phyloP scores from a whole-genome alignment of 1,284 basidiomycete species.

The Ustanciosporium gigantosporum region DNA sequence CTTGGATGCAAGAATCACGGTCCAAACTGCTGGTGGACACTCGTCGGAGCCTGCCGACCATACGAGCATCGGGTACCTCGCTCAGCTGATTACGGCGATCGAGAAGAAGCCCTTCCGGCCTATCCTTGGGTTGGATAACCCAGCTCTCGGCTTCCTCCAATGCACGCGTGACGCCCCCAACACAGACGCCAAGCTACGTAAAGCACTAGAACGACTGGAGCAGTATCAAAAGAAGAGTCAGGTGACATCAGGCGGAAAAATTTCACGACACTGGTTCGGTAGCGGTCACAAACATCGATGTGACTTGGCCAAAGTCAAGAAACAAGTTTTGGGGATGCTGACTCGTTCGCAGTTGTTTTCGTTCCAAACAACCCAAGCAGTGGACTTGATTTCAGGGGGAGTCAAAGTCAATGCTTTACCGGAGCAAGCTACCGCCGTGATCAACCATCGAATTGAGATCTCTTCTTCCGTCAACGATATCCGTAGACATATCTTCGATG shows the following conservation, averaged over 20 bases:
- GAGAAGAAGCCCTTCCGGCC: constrained; percentile 66
- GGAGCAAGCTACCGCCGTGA: constrained; percentile 66
- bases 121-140: constrained; percentile 57
- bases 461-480: constrained; percentile 65
- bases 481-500: constrained; percentile 63
- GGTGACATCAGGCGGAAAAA: neutral
- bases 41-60: constrained; percentile 69
- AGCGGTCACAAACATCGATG: too few species aligned
- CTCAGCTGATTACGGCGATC: constrained; percentile 66
- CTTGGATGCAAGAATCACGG: constrained; percentile 54
- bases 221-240: neutral
- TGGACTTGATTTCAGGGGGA: constrained; percentile 71
- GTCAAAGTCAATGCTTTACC: constrained; percentile 72
- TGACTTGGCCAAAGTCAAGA: constrained; percentile 8
- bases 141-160: constrained; percentile 63
- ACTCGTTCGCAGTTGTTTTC: constrained; percentile 61
- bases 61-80: constrained; percentile 70
- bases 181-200: constrained; percentile 63
- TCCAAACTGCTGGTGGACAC: constrained; percentile 69
- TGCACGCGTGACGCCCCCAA: constrained; percentile 66
- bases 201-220: constrained; percentile 64
- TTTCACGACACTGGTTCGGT: neutral
- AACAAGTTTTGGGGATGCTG: constrained; percentile 1
- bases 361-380: constrained; percentile 72
- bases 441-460: constrained; percentile 70